A percentile compares a stretch with the other conserved stretches of the same genome.
phyloP scores from a whole-genome alignment of 129 eudicot genomes.

The Flaveria brownii region DNA sequence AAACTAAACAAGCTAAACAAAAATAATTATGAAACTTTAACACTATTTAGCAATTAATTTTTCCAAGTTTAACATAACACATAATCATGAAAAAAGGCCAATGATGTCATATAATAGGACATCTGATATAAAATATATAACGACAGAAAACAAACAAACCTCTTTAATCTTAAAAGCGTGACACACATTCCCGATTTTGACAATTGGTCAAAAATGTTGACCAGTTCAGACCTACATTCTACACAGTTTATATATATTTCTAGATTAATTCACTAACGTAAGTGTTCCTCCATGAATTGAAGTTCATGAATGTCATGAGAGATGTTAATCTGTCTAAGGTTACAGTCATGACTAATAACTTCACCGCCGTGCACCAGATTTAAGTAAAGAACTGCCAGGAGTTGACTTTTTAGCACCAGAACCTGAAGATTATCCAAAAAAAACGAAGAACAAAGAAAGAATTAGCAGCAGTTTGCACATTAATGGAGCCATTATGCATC shows the following conservation, averaged over 20 bases:
- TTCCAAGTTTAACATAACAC: no score
- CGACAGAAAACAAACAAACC: no score
- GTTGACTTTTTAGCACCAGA: slow-evolving; percentile 36
- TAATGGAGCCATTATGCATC: neutral
- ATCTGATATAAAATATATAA: no score
- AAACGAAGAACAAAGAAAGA: slow-evolving; percentile 5
- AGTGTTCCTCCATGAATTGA: slow-evolving; percentile 21
- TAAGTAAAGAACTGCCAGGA: slow-evolving; percentile 30
- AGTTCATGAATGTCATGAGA: slow-evolving; percentile 1
- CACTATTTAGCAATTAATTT: no score
- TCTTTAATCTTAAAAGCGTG: neutral
- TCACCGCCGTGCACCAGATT: slow-evolving; percentile 31
- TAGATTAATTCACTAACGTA: slow-evolving; percentile 14
- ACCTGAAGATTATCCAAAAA: slow-evolving; percentile 28
- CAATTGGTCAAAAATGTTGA: slow-evolving; percentile 31
- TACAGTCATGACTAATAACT: slow-evolving; percentile 14
- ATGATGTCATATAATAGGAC: neutral
- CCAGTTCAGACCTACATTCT: slow-evolving; percentile 30
- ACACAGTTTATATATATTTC: slow-evolving; percentile 18
- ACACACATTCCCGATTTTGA: slow-evolving; percentile 11
- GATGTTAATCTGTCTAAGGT: slow-evolving; percentile 25
- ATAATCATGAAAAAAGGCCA: no score
- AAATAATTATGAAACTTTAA: no score
- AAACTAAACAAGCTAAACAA: no score
- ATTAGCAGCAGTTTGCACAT: slow-evolving; percentile 17